Base-by-base conservation (phyloP, 2,329 filamentous ascomycete species). In the Saccharata proteae region DNA sequence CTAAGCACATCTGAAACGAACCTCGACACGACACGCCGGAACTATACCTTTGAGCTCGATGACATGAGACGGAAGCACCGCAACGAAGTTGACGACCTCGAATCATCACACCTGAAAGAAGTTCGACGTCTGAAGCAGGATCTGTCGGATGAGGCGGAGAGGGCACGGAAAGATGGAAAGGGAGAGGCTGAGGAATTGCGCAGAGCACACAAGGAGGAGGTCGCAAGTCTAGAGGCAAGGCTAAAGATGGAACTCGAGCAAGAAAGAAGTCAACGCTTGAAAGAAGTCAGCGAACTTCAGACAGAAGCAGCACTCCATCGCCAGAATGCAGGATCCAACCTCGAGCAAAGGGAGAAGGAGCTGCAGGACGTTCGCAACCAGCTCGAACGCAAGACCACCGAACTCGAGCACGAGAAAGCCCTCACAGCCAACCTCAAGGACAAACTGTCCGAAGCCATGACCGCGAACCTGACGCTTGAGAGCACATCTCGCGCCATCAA, bases 401-500 rank as follows among this genome's bases (percentile, higher is more conserved):
- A 61, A 15, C 42, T 62, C 6, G 58, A 61, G 16, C 47, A 73
- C 16, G 81, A 90, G 49, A 73, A 74, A 35, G 62, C 59, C 5
- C 61, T 77, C 32, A 78, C 66, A 37, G 58, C 57, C 23, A 67
- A 65, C 20, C 57, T 79, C 8, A 65, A 78, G 40, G 61, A 64
- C 24, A 72, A 71, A 26, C 49, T 66, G 13, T 49, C 56, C 2
- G 53, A 63, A 37, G 50, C 48, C 4, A 48, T 48, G 38, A 42
- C 55, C 37, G 45, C 61, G 55, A 51, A 48, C 17, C 40, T 57
- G 17, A 70, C 71, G 0, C 63, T 93, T 8, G 83, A 93, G 43
- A 77, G 74, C 20, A 75, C 80, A 15, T 76, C 81, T 40, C 75
- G 77, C 40, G 79, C 78, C 3, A 69, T 93, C 40, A 74, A 77